These are phyloP conservation scores for Saccharomyces hybrid DNA, from an alignment of 1,139 yeast species.

Conservation along the genomic window DNA sequence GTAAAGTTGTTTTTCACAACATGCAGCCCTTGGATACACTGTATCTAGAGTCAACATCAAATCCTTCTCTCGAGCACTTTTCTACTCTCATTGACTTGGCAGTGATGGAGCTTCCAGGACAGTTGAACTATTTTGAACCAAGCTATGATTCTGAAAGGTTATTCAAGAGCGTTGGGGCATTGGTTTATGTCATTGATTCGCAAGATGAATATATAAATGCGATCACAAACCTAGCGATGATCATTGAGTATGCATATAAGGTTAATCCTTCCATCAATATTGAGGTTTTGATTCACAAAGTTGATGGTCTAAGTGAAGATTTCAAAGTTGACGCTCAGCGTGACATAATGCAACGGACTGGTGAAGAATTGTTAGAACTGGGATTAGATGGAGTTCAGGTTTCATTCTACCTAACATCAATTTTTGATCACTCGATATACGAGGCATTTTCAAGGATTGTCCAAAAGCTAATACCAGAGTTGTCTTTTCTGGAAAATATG, in stretches of 20 bases:
- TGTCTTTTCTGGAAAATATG: slow-evolving; percentile 82
- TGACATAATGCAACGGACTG: slow-evolving; percentile 92
- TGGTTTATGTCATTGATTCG: slow-evolving; percentile 88
- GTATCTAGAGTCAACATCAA: slow-evolving; percentile 82
- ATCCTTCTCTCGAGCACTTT: slow-evolving; percentile 74
- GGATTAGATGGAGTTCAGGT: slow-evolving; percentile 90
- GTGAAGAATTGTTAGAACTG: slow-evolving; percentile 82
- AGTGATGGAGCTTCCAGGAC: slow-evolving; percentile 97
- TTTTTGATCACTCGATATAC: slow-evolving; percentile 90
- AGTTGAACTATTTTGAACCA: slow-evolving; percentile 81
- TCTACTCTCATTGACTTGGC: slow-evolving; percentile 77
- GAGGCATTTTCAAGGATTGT: slow-evolving; percentile 93
- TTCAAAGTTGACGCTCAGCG: slow-evolving; percentile 90
- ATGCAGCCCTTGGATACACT: slow-evolving; percentile 95
- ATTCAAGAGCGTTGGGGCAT: slow-evolving; percentile 82
- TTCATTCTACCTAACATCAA: slow-evolving; percentile 83
- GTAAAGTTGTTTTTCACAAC: slow-evolving; percentile 91
- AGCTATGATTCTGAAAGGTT: slow-evolving; percentile 68
- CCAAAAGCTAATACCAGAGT: slow-evolving; percentile 81
- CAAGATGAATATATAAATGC: slow-evolving; percentile 95
- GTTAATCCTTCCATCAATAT: slow-evolving; percentile 81
- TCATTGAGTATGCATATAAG: slow-evolving; percentile 79
- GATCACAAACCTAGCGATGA: slow-evolving; percentile 77
- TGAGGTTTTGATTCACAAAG: slow-evolving; percentile 89
- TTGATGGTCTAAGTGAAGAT: slow-evolving; percentile 91